phyloP scores from a whole-genome alignment of 495 filamentous ascomycete species.

The Hyaloscypha hepaticicola region DNA sequence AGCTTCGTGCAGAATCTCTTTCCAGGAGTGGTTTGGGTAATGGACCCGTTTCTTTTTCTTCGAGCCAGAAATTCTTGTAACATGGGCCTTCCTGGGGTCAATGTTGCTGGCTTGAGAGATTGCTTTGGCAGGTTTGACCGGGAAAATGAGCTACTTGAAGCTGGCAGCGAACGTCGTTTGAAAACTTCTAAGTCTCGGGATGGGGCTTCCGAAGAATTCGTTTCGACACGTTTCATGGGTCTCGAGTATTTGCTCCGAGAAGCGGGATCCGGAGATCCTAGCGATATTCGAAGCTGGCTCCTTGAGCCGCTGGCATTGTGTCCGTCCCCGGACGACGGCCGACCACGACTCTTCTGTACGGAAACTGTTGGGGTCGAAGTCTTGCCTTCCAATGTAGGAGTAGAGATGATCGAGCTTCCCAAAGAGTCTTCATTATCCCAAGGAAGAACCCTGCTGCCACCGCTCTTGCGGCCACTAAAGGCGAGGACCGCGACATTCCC shows the following conservation, averaged over 20 bases:
- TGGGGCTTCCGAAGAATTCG: background rate
- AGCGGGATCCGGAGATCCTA: too few relatives aligned
- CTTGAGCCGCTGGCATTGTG: background rate
- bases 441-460: background rate
- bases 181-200: background rate
- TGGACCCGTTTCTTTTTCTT: background rate
- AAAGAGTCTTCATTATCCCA: background rate
- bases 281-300: background rate
- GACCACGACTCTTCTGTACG: background rate
- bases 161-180: background rate
- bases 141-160: background rate
- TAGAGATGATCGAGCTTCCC: background rate
- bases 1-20: conserved; percentile 19
- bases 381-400: background rate
- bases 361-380: background rate
- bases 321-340: background rate
- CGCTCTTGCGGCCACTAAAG: background rate
- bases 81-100: background rate
- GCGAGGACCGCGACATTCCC: background rate
- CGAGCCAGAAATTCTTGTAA: background rate
- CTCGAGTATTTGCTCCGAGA: too few relatives aligned
- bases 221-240: background rate
- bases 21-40: background rate
- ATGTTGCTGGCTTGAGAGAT: background rate
- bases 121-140: background rate